Evolutionary conservation across 2,329 filamentous ascomycete genomes (phyloP).

Genomic region (Fusarium aywerte): DNA sequence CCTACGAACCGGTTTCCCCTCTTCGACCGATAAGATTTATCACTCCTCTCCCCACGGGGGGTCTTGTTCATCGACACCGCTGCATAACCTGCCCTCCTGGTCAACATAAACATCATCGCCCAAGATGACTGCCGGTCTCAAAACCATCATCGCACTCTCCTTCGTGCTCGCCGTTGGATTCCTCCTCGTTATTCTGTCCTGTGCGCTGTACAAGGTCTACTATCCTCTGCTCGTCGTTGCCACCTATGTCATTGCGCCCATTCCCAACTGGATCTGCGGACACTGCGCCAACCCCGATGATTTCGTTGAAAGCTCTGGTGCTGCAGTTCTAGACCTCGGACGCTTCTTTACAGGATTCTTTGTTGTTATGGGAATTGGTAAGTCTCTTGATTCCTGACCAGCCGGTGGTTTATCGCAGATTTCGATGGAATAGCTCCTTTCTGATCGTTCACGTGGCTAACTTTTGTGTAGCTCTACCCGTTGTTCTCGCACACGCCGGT

Average conservation of each 20-base stretch:
- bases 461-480: conserved; percentile 76
- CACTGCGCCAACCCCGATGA: conserved; percentile 93
- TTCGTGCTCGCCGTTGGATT: conserved; percentile 99
- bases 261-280: conserved; percentile 96
- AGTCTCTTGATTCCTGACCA: conserved; percentile 51
- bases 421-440: background rate
- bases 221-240: conserved; percentile 94
- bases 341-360: conserved; percentile 95
- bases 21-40: background rate
- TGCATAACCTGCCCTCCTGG: background rate
- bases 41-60: conserved; percentile 20
- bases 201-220: conserved; percentile 94
- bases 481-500: conserved; percentile 86
- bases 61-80: conserved; percentile 19
- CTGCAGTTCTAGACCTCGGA: conserved; percentile 89
- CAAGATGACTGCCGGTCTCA: conserved; percentile 85
- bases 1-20: background rate
- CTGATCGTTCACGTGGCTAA: conserved; percentile 26
- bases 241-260: conserved; percentile 91
- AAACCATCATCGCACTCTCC: conserved; percentile 98
- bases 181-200: conserved; percentile 97
- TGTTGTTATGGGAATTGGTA: conserved; percentile 97
- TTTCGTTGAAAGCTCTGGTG: conserved; percentile 87
- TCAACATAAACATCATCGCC: conserved; percentile 28
- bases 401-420: background rate